Evolutionary conservation across 2,329 filamentous ascomycete genomes (phyloP), one percentile per base, ranked within the genome.

Genomic region (Trichoderma sp.): DNA sequence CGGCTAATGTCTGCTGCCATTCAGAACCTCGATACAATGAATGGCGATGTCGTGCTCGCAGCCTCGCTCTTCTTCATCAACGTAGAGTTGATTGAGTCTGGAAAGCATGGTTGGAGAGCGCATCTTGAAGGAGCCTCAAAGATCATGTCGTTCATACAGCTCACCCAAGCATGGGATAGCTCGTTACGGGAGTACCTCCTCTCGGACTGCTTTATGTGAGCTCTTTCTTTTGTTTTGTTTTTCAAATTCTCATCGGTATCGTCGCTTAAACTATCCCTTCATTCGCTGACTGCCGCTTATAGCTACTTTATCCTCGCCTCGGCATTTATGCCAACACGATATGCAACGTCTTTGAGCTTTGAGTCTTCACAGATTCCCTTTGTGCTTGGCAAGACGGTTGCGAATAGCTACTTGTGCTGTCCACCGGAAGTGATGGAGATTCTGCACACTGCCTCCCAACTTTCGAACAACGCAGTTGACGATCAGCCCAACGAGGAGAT

Each of bases 61-160:
- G 81, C 83, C 0, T 81, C 83, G 3, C 76, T 85, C 21, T 85
- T 85, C 74, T 82, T 85, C 72, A 78, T 86, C 76, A 84, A 85
- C 70, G 77, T 85, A 61, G 82, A 86, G 75, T 76, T 85, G 59
- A 83, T 85, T 62, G 83, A 85, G 74, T 83, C 82, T 16, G 83
- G 83, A 1, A 83, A 80, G 72, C 79, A 83, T 47, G 81, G 81
- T 14, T 85, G 83, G 83, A 81, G 80, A 58, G 79, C 80, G 16
- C 84, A 85, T 69, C 77, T 85, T 27, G 79, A 84, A 62, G 83
- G 82, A 2, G 83, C 83, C 2, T 80, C 79, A 4, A 77, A 76
- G 29, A 81, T 85, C 55, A 82, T 85, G 77, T 77, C 78, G 24
- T 74, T 81, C 13, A 73, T 85, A 4, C 77, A 79, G 31, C 78